Base-by-base conservation (phyloP, 2,329 filamentous ascomycete species). In the Penicillium hordei region DNA sequence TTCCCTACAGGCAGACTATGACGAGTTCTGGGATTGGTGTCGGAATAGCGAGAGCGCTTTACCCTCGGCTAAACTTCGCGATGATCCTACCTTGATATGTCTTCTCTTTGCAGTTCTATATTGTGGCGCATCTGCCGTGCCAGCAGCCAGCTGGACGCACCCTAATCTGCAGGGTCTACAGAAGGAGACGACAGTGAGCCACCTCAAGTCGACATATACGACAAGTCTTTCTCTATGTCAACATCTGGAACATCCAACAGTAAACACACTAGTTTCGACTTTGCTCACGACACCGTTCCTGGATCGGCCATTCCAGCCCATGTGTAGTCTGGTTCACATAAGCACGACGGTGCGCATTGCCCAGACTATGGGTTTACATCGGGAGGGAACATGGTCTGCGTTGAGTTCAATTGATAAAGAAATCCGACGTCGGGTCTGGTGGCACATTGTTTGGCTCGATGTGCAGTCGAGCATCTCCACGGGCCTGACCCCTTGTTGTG, bases 391-490 rank as follows among this genome's bases (percentile, higher is more conserved):
- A 17, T 23, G 27, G 19, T 46, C 44, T 33, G n/a, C 29, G 44
- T 19, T 46, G 44, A 46, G 44, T 46, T 5, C 55, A 45, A 3
- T 61, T 53, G 43, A 56, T 29, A 59, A 57, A 50, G 48, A 50
- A 50, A 50, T 39, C 4, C 34, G 48, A 9, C 54, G 63, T 15
- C 53, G 55, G 9, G 31, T 62, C 10, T 67, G 65, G 64, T 65
- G 63, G 61, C 61, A 64, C 19, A 48, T 67, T 27, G 44, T 65
- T 36, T 67, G 56, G 61, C 19, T 67, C 8, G 65, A 67, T 53
- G 46, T 67, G 8, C 65, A 65, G 42, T 54, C 52, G 4, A 67
- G 61, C 40, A 43, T 67, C 12, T 48, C 57, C n/a, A 66, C 52
- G 19, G 64, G 64, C 13, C 48, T 66, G 25, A 57, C 64, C 10